Base-by-base conservation (phyloP, 306 rosid genomes). In the Rubus parviflorus region DNA sequence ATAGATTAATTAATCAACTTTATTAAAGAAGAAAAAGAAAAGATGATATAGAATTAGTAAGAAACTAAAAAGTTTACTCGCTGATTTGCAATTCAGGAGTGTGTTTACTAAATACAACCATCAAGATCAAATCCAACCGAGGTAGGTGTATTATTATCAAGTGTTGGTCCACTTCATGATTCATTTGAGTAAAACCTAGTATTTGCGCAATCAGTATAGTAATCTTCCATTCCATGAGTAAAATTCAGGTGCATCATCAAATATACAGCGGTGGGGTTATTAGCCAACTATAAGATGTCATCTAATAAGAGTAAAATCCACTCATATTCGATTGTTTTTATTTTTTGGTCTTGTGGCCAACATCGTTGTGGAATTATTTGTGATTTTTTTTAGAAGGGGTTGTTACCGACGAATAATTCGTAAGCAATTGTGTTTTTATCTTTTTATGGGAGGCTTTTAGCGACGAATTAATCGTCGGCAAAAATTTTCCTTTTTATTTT, bases 1-100 rank as follows among this genome's bases (percentile, higher is more conserved):
- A 38, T 42, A 49, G 41, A 70, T 82, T 48, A n/a, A 60, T 47
- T 37, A 17, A 78, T 69, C 41, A 41, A 41, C 79, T 83, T 74
- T 79, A 63, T 47, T 51, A 70, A 71, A 71, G 43, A 25, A 48
- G 2, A 67, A 78, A 37, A 0, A 68, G 38, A 40, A 43, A 9
- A 67, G 49, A 53, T 16, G 72, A 57, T 16, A 41, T 30, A 53
- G 23, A 22, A 48, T 13, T 30, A 30, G 78, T 58, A 9, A 10
- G 37, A 46, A 74, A 45, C 70, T 43, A 25, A 20, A 73, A 30
- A 43, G n/a, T 0, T 14, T 22, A 9, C 8, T 10, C 41, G 43
- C 42, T 61, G 14, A 57, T 57, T 22, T 23, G 37, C 38, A 58
- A 12, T 2, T 23, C 38, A 58, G 7, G 19, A 11, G 17, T 25